Percentiles rank a stretch among this genome's conserved stretches.
phyloP scores from a whole-genome alignment of 306 rosid genomes.

The Vigna mungo region DNA sequence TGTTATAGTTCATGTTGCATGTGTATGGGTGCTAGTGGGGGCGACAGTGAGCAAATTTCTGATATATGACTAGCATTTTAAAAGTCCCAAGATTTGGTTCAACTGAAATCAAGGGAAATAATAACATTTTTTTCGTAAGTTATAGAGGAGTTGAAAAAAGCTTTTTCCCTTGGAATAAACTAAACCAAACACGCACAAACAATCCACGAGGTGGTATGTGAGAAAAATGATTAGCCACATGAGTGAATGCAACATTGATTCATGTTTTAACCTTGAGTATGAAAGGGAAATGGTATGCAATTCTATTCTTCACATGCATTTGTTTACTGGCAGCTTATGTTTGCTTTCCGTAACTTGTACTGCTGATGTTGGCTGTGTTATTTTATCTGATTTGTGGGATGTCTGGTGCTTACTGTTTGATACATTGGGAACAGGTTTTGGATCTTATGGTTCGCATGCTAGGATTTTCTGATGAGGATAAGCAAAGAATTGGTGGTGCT shows the following conservation, averaged over 20 bases:
- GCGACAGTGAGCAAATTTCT: background rate
- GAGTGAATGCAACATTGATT: conserved; percentile 15
- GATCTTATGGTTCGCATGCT: conserved; percentile 92
- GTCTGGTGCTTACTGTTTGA: conserved; percentile 27
- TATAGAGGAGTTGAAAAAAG: background rate
- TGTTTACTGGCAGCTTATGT: background rate
- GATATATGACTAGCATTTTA: conserved; percentile 19
- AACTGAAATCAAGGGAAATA: background rate
- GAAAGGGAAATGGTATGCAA: background rate
- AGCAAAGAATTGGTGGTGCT: conserved; percentile 79
- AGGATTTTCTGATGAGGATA: conserved; percentile 82
- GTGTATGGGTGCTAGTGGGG: background rate
- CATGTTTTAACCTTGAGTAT: background rate
- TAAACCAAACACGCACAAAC: background rate
- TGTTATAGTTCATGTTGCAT: background rate
- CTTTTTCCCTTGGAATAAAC: background rate
- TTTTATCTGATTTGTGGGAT: conserved; percentile 14
- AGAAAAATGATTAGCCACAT: conserved; percentile 13
- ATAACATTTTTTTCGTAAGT: background rate
- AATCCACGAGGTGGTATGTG: background rate
- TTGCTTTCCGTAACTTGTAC: conserved; percentile 21
- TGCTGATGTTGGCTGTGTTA: conserved; percentile 28
- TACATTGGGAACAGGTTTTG: conserved; percentile 62
- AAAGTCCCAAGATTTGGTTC: background rate
- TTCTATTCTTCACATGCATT: conserved; percentile 17